Percentiles rank a stretch among this genome's conserved stretches.
These are phyloP conservation scores for Fusarium fujikuroi DNA, from an alignment of 2,329 filamentous ascomycete species.

Conservation along the genomic window DNA sequence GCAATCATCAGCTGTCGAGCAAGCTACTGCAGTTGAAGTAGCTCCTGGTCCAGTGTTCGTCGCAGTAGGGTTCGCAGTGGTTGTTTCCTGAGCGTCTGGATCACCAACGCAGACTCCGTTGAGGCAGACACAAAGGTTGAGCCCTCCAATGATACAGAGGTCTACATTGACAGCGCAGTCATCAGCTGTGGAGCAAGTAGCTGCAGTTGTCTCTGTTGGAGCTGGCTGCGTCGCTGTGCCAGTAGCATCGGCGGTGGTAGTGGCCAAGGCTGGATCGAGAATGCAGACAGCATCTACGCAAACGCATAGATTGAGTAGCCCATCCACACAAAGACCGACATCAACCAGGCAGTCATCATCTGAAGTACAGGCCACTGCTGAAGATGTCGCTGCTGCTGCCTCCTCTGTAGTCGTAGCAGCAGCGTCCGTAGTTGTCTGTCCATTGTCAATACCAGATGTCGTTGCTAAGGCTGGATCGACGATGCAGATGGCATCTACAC, in stretches of 20 bases:
- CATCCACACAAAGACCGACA: background rate
- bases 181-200: background rate
- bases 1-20: background rate
- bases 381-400: background rate
- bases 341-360: background rate
- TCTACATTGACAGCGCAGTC: background rate
- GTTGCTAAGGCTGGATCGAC: background rate
- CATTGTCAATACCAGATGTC: background rate
- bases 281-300: slow-evolving; percentile 4
- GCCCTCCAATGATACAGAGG: background rate
- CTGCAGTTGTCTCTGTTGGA: background rate
- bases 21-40: background rate
- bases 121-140: background rate
- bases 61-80: background rate
- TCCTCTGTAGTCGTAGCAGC: background rate
- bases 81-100: background rate
- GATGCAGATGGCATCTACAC: background rate
- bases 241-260: background rate
- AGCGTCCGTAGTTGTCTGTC: background rate
- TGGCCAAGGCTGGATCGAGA: background rate
- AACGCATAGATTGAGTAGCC: slow-evolving; percentile 2
- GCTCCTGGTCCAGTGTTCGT: background rate
- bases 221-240: background rate
- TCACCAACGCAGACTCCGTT: background rate
- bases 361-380: background rate